Conservation (phyloP, 2,329 filamentous ascomycete genomes). For the Phyllosticta paracitricarpa region DNA sequence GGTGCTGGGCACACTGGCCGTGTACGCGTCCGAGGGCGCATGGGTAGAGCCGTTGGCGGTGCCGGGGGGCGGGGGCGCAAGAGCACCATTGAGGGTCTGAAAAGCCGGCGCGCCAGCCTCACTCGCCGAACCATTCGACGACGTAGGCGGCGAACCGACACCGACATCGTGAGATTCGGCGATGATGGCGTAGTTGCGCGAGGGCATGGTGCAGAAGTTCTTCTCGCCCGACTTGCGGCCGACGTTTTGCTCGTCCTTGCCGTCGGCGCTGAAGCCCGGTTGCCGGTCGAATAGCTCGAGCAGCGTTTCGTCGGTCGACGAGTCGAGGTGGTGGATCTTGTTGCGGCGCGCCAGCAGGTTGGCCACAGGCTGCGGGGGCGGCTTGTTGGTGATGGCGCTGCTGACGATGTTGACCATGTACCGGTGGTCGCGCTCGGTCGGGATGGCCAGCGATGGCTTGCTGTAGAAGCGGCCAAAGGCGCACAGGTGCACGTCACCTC, state of each 20-base stretch:
- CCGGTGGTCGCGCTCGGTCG: conserved; percentile 48
- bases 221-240: conserved; percentile 53
- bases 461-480: conserved; percentile 57
- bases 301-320: conserved; percentile 54
- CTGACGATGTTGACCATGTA: conserved; percentile 57
- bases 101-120: neutral
- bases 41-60: conserved; percentile 18
- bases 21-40: conserved; percentile 15
- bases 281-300: conserved; percentile 53
- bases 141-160: conserved; percentile 14
- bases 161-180: conserved; percentile 35
- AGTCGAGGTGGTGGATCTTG: conserved; percentile 56
- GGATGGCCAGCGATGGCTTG: conserved; percentile 46
- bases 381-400: conserved; percentile 59
- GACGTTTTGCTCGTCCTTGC: conserved; percentile 40
- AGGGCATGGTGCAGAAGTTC: conserved; percentile 80
- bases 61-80: conserved; percentile 8
- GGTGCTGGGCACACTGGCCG: neutral
- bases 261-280: conserved; percentile 36
- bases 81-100: conserved; percentile 4
- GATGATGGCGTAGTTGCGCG: conserved; percentile 55
- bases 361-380: conserved; percentile 54
- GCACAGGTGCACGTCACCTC: conserved; percentile 55
- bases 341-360: conserved; percentile 53
- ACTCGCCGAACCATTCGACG: conserved; percentile 20